Evolutionary conservation across 164 flowering plant species (phyloP).

Genomic region (Stephania japonica): DNA sequence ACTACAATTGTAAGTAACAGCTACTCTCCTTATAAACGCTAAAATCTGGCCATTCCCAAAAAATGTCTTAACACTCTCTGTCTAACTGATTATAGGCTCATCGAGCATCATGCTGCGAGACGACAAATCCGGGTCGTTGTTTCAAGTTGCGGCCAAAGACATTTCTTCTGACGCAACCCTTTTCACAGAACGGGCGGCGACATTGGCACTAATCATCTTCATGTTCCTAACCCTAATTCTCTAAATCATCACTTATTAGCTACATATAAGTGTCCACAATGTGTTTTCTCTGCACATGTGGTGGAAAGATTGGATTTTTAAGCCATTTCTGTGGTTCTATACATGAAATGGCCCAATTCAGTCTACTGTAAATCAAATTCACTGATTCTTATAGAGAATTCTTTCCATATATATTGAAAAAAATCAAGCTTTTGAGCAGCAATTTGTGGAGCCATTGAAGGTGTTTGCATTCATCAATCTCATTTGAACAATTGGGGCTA

Average conservation of each 20-base stretch:
- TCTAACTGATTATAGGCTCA: too few species aligned
- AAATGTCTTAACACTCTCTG: too few species aligned
- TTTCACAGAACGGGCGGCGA: background rate
- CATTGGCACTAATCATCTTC: background rate
- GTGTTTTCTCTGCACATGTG: background rate
- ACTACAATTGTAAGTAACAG: constrained; percentile 62
- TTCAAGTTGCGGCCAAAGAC: background rate
- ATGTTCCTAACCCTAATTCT: background rate
- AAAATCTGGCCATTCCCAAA: too few species aligned
- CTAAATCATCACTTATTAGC: background rate
- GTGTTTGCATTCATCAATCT: too few species aligned
- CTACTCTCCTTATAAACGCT: background rate
- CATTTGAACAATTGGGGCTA: too few species aligned
- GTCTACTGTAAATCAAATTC: background rate
- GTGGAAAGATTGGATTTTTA: background rate
- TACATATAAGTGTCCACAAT: background rate
- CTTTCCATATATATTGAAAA: background rate
- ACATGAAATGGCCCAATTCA: background rate
- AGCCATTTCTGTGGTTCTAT: background rate
- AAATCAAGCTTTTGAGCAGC: background rate
- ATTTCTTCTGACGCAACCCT: background rate
- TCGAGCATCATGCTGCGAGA: too few species aligned
- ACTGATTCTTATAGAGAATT: background rate
- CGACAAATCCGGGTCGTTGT: too few species aligned
- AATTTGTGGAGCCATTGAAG: too few species aligned